Evolutionary conservation across 2,329 filamentous ascomycete species (phyloP).

Genomic region (Clarireedia homoeocarpa): DNA sequence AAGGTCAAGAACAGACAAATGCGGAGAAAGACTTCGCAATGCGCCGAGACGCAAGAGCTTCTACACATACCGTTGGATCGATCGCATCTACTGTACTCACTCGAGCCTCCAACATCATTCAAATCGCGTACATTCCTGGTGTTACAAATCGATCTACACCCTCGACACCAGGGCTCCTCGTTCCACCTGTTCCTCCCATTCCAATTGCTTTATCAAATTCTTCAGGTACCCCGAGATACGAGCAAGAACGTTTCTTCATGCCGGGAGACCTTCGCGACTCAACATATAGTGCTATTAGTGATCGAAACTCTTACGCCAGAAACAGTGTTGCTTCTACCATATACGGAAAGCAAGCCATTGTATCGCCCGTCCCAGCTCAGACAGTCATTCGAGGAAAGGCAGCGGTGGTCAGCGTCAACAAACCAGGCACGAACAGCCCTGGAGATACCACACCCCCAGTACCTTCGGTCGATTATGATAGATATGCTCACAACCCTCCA

Average conservation of each 20-base stretch:
- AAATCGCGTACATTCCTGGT: slow-evolving; percentile 97
- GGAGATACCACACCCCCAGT: slow-evolving; percentile 59
- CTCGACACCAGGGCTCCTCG: slow-evolving; percentile 70
- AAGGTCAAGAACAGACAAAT: slow-evolving; percentile 42
- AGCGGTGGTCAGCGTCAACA: slow-evolving; percentile 79
- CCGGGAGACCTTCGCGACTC: slow-evolving; percentile 86
- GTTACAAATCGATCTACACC: slow-evolving; percentile 87
- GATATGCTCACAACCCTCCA: slow-evolving; percentile 44
- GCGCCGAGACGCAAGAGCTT: slow-evolving; percentile 56
- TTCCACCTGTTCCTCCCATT: slow-evolving; percentile 90
- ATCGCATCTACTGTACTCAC: slow-evolving; percentile 94
- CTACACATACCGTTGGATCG: slow-evolving; percentile 79
- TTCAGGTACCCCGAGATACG: slow-evolving; percentile 48
- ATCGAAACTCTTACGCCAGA: slow-evolving; percentile 55
- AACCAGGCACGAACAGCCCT: slow-evolving; percentile 53
- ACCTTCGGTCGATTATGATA: slow-evolving; percentile 60
- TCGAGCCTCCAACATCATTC: slow-evolving; percentile 95
- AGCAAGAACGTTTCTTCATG: slow-evolving; percentile 89
- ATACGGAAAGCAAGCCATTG: slow-evolving; percentile 83
- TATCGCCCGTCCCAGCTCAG: slow-evolving; percentile 71
- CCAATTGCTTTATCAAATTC: slow-evolving; percentile 56
- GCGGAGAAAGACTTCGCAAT: slow-evolving; percentile 46
- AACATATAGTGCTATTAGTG: slow-evolving; percentile 70
- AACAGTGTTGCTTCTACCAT: slow-evolving; percentile 86
- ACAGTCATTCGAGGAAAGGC: slow-evolving; percentile 84